Conservation (phyloP, 208 protist species). For the Sergeia podlipaevii region DNA sequence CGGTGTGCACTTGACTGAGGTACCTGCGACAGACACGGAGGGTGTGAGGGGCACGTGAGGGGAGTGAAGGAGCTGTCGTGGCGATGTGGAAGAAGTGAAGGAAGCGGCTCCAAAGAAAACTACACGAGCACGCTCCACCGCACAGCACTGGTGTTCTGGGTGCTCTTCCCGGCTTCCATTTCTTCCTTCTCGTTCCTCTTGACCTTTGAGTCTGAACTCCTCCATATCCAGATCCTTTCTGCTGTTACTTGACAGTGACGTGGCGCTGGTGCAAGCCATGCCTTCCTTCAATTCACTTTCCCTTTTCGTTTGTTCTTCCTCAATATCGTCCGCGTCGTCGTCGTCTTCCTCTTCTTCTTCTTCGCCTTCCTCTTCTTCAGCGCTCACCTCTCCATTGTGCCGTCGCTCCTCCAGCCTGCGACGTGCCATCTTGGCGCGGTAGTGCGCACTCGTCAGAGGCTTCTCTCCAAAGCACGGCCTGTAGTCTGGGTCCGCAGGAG, state of each 20-base stretch:
- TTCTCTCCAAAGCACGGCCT: conserved; percentile 37
- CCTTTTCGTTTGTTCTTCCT: background rate
- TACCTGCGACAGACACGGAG: background rate
- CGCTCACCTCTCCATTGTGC: background rate
- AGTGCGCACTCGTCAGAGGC: conserved; percentile 6
- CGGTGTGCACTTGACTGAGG: background rate
- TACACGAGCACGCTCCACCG: conserved; percentile 50
- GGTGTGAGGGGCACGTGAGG: conserved; percentile 48
- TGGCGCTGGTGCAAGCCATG: background rate
- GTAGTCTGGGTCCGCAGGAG: conserved; percentile 48
- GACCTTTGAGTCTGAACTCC: no score
- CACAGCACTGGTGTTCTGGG: conserved; percentile 18
- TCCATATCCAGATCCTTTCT: no score
- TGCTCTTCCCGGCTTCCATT: background rate
- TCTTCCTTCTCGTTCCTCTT: background rate
- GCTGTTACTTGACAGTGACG: no score
- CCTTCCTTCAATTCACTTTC: background rate
- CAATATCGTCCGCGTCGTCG: background rate
- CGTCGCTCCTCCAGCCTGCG: conserved; percentile 2
- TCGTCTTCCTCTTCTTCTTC: background rate
- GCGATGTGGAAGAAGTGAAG: conserved; percentile 61
- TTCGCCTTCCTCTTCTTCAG: conserved; percentile 4
- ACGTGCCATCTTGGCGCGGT: background rate
- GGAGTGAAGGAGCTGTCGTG: conserved; percentile 39
- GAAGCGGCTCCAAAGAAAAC: conserved; percentile 61